phyloP scores from a whole-genome alignment of 2,329 filamentous ascomycete species.

The Chaetomium globosum region DNA sequence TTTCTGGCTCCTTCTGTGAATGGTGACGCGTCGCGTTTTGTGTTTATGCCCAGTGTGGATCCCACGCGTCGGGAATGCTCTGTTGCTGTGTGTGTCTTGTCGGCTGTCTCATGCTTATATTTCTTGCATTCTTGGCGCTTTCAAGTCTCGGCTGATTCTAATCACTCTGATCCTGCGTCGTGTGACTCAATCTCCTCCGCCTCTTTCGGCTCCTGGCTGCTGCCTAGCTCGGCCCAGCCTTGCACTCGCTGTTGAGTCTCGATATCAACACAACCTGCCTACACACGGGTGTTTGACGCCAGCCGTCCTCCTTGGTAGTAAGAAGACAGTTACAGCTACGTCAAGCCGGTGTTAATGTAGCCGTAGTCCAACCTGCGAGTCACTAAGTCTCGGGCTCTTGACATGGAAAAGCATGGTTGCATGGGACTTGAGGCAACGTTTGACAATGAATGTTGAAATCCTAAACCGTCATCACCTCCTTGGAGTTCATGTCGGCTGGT shows the following conservation, averaged over 20 bases:
- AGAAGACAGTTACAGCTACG: too few species aligned
- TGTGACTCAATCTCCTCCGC: background rate
- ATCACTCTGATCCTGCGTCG: background rate
- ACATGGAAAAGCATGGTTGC: too few species aligned
- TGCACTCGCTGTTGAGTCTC: background rate
- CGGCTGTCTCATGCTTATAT: too few species aligned
- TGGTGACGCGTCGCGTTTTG: conserved; percentile 13
- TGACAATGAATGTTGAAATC: too few species aligned
- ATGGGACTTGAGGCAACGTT: too few species aligned
- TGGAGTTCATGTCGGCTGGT: too few species aligned
- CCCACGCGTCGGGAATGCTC: background rate
- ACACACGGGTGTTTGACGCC: background rate
- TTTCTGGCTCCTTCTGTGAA: background rate
- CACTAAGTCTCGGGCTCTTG: too few species aligned
- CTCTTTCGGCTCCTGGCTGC: background rate
- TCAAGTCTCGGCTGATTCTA: background rate
- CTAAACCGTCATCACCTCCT: too few species aligned
- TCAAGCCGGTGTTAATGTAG: too few species aligned
- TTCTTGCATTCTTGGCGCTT: too few species aligned
- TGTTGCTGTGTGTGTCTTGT: background rate
- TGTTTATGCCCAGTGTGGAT: background rate
- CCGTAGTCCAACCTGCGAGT: too few species aligned
- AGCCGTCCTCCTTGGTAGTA: too few species aligned
- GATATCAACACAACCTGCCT: background rate
- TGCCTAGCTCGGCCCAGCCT: background rate